Percentiles rank a stretch among this genome's conserved stretches.
phyloP scores from a whole-genome alignment of 2,329 filamentous ascomycete species.

The Fusarium torulosum region DNA sequence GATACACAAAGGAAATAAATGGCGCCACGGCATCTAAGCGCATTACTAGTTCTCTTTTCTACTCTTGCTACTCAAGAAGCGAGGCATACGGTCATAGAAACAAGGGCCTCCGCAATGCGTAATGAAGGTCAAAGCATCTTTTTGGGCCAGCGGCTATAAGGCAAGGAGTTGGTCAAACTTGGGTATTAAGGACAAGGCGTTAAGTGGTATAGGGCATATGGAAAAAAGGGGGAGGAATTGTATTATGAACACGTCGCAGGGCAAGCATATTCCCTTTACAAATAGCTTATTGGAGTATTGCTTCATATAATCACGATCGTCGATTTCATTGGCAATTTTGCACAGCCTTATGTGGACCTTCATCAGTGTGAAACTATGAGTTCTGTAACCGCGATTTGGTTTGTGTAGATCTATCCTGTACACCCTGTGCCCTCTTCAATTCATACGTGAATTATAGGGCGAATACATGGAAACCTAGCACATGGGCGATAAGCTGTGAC shows the following conservation, averaged over 20 bases:
- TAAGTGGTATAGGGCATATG: background rate
- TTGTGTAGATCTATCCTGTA: background rate
- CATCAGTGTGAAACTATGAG: background rate
- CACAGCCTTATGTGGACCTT: background rate
- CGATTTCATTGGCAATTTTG: background rate
- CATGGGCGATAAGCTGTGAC: background rate
- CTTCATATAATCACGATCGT: background rate
- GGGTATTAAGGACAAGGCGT: slow-evolving; percentile 9
- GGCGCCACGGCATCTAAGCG: background rate
- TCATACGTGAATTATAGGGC: background rate
- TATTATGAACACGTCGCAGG: slow-evolving; percentile 12
- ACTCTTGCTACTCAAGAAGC: background rate
- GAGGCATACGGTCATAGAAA: background rate
- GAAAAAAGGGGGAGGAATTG: background rate
- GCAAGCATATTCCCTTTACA: background rate
- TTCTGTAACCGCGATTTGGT: background rate
- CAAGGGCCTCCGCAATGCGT: slow-evolving; percentile 5
- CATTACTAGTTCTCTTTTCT: background rate
- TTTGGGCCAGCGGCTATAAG: slow-evolving; percentile 1
- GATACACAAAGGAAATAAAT: background rate
- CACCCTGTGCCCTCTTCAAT: background rate
- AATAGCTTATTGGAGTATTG: background rate
- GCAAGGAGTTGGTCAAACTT: slow-evolving; percentile 1
- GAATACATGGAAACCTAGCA: background rate
- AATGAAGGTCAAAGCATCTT: slow-evolving; percentile 19